phyloP scores from a whole-genome alignment of 371 early-diverging fungal genomes.

The Phascolomyces articulosus region DNA sequence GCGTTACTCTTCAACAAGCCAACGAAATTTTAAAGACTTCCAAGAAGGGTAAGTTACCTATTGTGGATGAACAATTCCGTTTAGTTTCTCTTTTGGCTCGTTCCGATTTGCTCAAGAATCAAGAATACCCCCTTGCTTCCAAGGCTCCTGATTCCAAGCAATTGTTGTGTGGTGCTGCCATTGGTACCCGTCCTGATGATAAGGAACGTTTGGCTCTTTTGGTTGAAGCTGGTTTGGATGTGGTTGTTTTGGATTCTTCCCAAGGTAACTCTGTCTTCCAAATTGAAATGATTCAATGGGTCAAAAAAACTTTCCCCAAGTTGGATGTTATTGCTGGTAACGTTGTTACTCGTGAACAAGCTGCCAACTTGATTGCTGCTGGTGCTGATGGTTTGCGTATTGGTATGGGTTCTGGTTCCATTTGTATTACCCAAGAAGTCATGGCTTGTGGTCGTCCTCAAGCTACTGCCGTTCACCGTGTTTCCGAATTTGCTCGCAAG shows the following conservation, averaged over 20 bases:
- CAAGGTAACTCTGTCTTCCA: conserved; percentile 96
- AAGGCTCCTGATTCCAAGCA: conserved; percentile 85
- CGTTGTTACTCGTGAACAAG: conserved; percentile 96
- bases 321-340: conserved; percentile 96
- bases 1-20: conserved; percentile 89
- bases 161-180: conserved; percentile 92
- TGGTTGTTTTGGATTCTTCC: conserved; percentile 91
- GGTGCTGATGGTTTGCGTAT: conserved; percentile 96
- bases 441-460: conserved; percentile 98
- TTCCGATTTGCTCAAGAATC: conserved; percentile 96
- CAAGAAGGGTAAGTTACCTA: conserved; percentile 97
- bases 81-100: conserved; percentile 93
- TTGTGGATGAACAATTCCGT: conserved; percentile 81
- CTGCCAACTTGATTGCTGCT: conserved; percentile 87
- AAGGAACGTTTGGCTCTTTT: conserved; percentile 79
- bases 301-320: conserved; percentile 78
- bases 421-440: conserved; percentile 98
- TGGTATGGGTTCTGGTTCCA: conserved; percentile 97
- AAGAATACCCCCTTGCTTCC: conserved; percentile 91
- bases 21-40: conserved; percentile 85
- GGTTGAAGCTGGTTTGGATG: conserved; percentile 93
- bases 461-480: conserved; percentile 96
- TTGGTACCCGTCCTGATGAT: conserved; percentile 93
- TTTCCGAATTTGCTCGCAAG: conserved; percentile 88
- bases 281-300: conserved; percentile 92